phyloP scores from a whole-genome alignment of 345 rosid species.

The Balakata baccata region DNA sequence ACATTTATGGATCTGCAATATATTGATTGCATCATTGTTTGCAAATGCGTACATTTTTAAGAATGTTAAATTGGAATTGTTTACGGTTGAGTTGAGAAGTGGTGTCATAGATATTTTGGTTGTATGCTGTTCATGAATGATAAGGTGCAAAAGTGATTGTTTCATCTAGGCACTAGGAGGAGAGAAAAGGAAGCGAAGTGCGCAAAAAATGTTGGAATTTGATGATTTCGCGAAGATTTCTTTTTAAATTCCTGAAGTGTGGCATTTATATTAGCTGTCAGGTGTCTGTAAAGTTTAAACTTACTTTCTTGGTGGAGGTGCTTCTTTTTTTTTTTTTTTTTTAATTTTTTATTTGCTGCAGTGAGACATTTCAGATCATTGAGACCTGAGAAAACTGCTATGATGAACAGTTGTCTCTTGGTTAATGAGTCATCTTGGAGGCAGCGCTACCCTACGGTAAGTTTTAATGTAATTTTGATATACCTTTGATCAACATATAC shows the following conservation, averaged over 20 bases:
- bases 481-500: conserved; percentile 14
- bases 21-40: neutral
- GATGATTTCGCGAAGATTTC: neutral
- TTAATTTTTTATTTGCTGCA: conserved; percentile 27
- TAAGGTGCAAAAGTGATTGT: neutral
- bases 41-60: neutral
- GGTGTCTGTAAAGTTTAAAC: neutral
- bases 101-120: neutral
- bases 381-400: conserved; percentile 44
- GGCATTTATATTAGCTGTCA: neutral
- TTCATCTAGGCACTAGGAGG: no score
- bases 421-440: conserved; percentile 53
- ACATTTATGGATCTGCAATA: neutral
- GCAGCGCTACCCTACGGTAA: conserved; percentile 47
- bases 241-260: neutral
- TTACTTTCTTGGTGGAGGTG: neutral
- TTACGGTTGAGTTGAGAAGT: neutral
- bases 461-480: conserved; percentile 24
- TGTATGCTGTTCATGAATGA: neutral
- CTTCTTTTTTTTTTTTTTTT: neutral
- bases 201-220: neutral
- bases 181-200: neutral
- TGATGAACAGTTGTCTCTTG: conserved; percentile 35
- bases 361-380: conserved; percentile 58
- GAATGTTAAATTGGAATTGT: neutral